These are phyloP conservation scores for Penicillium sp. DNA, from an alignment of 2,329 filamentous ascomycete species.

Conservation along the genomic window DNA sequence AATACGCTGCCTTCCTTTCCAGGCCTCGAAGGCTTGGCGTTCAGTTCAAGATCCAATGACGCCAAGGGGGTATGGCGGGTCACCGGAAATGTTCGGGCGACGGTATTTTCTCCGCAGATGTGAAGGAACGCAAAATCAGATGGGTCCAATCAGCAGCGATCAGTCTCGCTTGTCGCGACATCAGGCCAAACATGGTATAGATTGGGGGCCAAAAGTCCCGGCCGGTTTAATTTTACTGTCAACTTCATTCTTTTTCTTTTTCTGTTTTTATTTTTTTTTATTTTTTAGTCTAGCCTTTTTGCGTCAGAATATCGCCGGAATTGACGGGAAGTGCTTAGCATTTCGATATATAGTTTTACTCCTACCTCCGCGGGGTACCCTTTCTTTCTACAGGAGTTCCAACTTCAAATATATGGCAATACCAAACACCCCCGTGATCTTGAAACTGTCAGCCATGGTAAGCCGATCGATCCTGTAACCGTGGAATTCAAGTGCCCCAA, in stretches of 20 bases:
- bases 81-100: constrained; percentile 14
- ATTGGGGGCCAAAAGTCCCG: constrained; percentile 17
- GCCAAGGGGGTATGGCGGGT: background rate
- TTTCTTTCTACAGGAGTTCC: too few species aligned
- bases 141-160: background rate
- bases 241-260: background rate
- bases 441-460: background rate
- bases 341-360: background rate
- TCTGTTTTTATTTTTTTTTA: background rate
- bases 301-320: background rate
- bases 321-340: background rate
- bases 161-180: constrained; percentile 26
- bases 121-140: background rate
- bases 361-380: background rate
- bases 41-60: background rate
- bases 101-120: constrained; percentile 1
- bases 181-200: constrained; percentile 17
- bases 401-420: background rate
- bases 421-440: background rate
- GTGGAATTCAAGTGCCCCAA: background rate
- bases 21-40: background rate
- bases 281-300: background rate
- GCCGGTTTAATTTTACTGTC: background rate
- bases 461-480: background rate
- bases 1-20: constrained; percentile 8